Conservation (phyloP, 192 early-diverging fungal genomes). For the Coemansia sp. region DNA sequence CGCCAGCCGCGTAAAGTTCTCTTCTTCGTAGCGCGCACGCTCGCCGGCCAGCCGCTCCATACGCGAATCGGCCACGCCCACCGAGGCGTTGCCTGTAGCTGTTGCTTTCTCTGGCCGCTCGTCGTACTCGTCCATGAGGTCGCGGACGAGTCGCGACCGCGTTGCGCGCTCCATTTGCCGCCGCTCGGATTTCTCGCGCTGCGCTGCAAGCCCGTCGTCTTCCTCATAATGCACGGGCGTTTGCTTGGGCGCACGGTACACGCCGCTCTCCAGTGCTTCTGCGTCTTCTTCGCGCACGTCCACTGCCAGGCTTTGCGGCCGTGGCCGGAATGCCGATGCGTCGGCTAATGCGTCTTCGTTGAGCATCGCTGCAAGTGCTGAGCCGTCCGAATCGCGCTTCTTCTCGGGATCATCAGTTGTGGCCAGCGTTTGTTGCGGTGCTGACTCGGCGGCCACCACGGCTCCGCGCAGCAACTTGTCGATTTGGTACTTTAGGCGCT, state of each 20-base stretch:
- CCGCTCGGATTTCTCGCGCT: slow-evolving; percentile 62
- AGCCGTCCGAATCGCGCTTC: slow-evolving; percentile 13
- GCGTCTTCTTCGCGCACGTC: slow-evolving; percentile 49
- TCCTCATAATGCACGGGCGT: slow-evolving; percentile 86
- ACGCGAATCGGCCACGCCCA: slow-evolving; percentile 56
- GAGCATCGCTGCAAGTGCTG: slow-evolving; percentile 52
- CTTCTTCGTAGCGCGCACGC: slow-evolving; percentile 78
- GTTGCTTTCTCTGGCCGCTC: slow-evolving; percentile 80
- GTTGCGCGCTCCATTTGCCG: slow-evolving; percentile 68
- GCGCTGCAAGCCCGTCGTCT: slow-evolving; percentile 55
- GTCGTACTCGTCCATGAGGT: slow-evolving; percentile 79
- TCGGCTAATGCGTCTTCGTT: slow-evolving; percentile 56
- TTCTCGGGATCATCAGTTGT: slow-evolving; percentile 35
- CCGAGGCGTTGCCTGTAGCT: slow-evolving; percentile 69
- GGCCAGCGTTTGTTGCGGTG: slow-evolving; percentile 1
- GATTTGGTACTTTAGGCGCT: slow-evolving; percentile 94
- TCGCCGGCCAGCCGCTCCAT: slow-evolving; percentile 64
- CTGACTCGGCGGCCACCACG: slow-evolving; percentile 24
- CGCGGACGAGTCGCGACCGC: slow-evolving; percentile 79
- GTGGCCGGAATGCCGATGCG: slow-evolving; percentile 91
- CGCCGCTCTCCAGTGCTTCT: slow-evolving; percentile 39
- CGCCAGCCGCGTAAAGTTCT: slow-evolving; percentile 78
- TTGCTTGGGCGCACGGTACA: slow-evolving; percentile 85
- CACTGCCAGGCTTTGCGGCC: slow-evolving; percentile 64
- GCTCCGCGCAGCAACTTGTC: slow-evolving; percentile 84